These are phyloP conservation scores for Hypoxylon sp. DNA, from an alignment of 2,329 filamentous ascomycete species.

Conservation along the genomic window DNA sequence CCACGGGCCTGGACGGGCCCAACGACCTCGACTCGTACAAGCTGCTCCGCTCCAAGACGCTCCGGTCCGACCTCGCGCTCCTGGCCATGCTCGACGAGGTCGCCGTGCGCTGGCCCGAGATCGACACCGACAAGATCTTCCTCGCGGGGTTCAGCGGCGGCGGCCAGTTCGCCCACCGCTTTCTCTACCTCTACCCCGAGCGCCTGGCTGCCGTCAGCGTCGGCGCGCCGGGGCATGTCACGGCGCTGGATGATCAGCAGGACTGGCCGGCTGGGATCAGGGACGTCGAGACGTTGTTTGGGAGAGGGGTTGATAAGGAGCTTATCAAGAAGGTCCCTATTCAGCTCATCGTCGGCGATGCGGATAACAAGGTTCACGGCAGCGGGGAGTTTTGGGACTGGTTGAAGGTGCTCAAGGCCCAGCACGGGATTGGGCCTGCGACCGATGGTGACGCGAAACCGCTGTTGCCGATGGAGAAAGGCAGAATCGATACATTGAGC, in stretches of 20 bases:
- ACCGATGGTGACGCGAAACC: neutral
- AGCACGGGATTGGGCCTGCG: neutral
- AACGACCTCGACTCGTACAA: constrained; percentile 46
- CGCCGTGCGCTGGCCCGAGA: constrained; percentile 41
- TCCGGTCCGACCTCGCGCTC: constrained; percentile 43
- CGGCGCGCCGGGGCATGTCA: constrained; percentile 45
- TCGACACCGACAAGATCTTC: constrained; percentile 42
- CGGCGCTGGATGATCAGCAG: constrained; percentile 36
- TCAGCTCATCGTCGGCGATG: constrained; percentile 39
- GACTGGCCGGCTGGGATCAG: constrained; percentile 38
- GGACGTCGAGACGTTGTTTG: constrained; percentile 35
- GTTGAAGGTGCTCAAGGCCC: constrained; percentile 21
- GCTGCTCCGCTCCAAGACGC: constrained; percentile 34
- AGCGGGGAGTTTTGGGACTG: constrained; percentile 39
- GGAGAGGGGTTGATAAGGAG: constrained; percentile 19
- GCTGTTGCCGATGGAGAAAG: constrained; percentile 17
- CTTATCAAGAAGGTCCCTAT: constrained; percentile 30
- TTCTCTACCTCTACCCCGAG: constrained; percentile 47
- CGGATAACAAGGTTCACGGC: constrained; percentile 33
- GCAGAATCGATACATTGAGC: constrained; percentile 22
- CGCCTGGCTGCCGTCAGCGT: constrained; percentile 42
- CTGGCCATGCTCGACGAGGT: constrained; percentile 46
- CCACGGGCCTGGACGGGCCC: constrained; percentile 43
- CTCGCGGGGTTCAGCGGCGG: constrained; percentile 46
- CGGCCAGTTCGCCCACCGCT: constrained; percentile 46